Conservation (phyloP, 202 grass and related monocot genomes). For the Musa balbisiana region DNA sequence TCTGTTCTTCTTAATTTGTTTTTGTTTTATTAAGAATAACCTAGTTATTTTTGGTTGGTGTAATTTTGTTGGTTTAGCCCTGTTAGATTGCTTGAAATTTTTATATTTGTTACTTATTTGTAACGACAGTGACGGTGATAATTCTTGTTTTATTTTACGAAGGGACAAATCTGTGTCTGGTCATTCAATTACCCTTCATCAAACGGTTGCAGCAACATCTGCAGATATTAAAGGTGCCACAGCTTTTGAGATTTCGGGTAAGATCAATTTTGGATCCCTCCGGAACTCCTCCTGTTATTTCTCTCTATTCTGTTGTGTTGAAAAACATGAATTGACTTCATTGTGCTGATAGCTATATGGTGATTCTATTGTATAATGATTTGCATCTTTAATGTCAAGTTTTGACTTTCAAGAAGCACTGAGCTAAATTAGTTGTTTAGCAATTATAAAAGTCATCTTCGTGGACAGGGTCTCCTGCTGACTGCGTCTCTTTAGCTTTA, state of each 20-base stretch:
- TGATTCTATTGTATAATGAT: neutral
- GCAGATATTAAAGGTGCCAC: constrained; percentile 33
- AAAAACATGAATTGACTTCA: neutral
- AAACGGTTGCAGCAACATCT: constrained; percentile 36
- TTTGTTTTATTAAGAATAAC: neutral
- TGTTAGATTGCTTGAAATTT: too few relatives aligned
- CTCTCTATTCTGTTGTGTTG: neutral
- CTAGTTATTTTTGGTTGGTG: neutral
- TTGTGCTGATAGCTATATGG: too few relatives aligned
- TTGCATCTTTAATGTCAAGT: neutral
- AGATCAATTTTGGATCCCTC: neutral
- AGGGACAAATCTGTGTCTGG: constrained; percentile 34
- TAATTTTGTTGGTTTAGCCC: too few relatives aligned
- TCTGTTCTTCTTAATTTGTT: neutral
- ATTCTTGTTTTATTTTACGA: constrained; percentile 9
- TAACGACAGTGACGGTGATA: neutral
- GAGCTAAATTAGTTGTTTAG: neutral
- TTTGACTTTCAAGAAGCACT: neutral
- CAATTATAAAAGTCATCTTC: neutral
- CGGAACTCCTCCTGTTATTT: neutral
- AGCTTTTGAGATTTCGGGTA: constrained; percentile 45
- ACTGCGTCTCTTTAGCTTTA: constrained; percentile 48
- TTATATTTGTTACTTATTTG: neutral
- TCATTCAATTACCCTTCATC: constrained; percentile 34
- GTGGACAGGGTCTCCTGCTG: constrained; percentile 38